A percentile compares a stretch with the other conserved stretches of the same genome.
Conservation (phyloP, 768 basidiomycete genomes). For the Holtermanniella nyarrowii region DNA sequence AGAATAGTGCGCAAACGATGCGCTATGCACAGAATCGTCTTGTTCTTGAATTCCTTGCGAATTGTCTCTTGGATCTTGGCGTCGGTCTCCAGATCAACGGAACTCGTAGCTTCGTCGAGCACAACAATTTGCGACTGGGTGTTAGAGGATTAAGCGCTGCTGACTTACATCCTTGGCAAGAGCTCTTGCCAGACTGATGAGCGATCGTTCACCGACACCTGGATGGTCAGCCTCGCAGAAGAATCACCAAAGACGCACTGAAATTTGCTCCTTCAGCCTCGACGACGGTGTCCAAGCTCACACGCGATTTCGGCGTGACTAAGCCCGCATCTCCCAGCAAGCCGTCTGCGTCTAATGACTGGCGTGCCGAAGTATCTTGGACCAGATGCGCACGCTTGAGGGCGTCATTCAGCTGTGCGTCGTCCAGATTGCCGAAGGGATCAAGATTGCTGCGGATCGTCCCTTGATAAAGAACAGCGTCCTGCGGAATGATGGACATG, state of each 20-base stretch:
- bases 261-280: slow-evolving; percentile 81
- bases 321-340: not conserved
- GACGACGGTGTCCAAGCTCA: slow-evolving; percentile 70
- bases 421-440: slow-evolving; percentile 72
- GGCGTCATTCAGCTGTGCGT: slow-evolving; percentile 78
- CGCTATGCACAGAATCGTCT: slow-evolving; percentile 77
- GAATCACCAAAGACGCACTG: not conserved
- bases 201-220: slow-evolving; percentile 56
- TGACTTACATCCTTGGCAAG: slow-evolving; percentile 64
- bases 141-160: not conserved
- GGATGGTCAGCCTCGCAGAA: not conserved
- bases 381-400: slow-evolving; percentile 73
- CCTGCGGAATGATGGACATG: slow-evolving; percentile 62
- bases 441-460: slow-evolving; percentile 72
- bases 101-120: slow-evolving; percentile 85
- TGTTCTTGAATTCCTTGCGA: slow-evolving; percentile 68
- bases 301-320: not conserved
- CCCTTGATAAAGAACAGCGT: slow-evolving; percentile 44
- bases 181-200: slow-evolving; percentile 80
- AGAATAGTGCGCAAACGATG: slow-evolving; percentile 82
- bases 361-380: slow-evolving; percentile 28
- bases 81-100: slow-evolving; percentile 82
- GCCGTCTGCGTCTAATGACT: not conserved
- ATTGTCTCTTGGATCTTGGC: slow-evolving; percentile 86
- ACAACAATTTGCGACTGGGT: slow-evolving; percentile 40